These are phyloP conservation scores for Aureobasidium sp. DNA, from an alignment of 2,329 filamentous ascomycete genomes.

Conservation along the genomic window DNA sequence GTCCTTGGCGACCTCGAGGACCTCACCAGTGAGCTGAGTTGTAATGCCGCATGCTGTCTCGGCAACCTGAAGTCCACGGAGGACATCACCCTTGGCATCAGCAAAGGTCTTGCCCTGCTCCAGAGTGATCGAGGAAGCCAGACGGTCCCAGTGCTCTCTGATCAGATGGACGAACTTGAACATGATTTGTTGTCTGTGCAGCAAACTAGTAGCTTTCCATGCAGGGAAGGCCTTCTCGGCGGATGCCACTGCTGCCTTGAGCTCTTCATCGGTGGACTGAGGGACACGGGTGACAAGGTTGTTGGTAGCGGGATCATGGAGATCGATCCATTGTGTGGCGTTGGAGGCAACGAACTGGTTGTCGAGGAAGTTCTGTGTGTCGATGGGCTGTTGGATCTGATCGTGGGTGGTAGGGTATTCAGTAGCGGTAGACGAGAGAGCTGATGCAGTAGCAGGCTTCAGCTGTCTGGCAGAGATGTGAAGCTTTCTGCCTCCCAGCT, in stretches of 20 bases:
- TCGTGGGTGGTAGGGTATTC: conserved; percentile 64
- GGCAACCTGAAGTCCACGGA: conserved; percentile 74
- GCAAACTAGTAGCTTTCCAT: conserved; percentile 61
- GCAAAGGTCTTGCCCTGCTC: conserved; percentile 86
- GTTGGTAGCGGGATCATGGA: conserved; percentile 73
- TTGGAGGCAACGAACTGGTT: conserved; percentile 55
- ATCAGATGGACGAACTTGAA: conserved; percentile 72
- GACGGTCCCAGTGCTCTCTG: conserved; percentile 73
- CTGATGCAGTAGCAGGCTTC: conserved; percentile 36
- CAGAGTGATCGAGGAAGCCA: conserved; percentile 76
- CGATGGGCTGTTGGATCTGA: conserved; percentile 54
- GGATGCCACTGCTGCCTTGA: conserved; percentile 62
- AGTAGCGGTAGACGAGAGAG: conserved; percentile 40
- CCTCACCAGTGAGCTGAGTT: conserved; percentile 72
- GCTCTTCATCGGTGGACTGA: conserved; percentile 66
- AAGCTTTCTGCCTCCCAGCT: conserved; percentile 37
- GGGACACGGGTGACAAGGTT: conserved; percentile 72
- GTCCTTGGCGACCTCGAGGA: conserved; percentile 78
- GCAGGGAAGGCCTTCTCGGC: conserved; percentile 62
- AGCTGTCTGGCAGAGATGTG: conserved; percentile 49
- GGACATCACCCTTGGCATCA: conserved; percentile 72
- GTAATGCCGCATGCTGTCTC: conserved; percentile 75
- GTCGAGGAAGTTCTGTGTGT: conserved; percentile 76
- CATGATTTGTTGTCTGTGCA: conserved; percentile 72
- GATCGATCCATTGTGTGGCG: conserved; percentile 62